Conservation (phyloP, 805 yeast species). For the Nakazawaea wyomingensis region DNA sequence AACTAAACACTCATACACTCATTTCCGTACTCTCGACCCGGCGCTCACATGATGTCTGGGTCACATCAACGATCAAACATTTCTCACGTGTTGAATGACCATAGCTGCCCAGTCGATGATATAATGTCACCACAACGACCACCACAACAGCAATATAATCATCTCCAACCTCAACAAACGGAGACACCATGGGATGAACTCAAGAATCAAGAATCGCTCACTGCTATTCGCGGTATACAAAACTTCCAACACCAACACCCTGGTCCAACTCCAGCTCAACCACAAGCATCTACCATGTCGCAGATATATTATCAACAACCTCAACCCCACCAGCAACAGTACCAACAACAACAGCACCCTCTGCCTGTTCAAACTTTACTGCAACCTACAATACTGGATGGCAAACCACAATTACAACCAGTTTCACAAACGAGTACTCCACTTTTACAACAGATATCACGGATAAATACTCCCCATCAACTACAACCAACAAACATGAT, state of each 20-base stretch:
- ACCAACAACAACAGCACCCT: background rate
- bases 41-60: background rate
- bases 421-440: too few species aligned
- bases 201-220: background rate
- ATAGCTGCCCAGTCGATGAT: background rate
- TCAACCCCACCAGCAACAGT: background rate
- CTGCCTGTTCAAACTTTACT: too few species aligned
- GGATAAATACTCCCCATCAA: too few species aligned
- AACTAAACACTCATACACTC: too few species aligned
- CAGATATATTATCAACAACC: too few species aligned
- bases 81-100: constrained; percentile 3
- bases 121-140: background rate
- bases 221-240: background rate
- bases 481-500: background rate
- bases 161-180: background rate
- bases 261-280: too few species aligned
- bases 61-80: background rate
- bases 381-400: too few species aligned
- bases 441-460: too few species aligned
- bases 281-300: too few species aligned
- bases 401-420: too few species aligned
- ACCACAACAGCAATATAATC: background rate
- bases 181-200: background rate
- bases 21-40: too few species aligned
- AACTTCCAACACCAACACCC: background rate